Conservation (phyloP, 2,329 filamentous ascomycete genomes). For the Byssoonygena ceratinophila region DNA sequence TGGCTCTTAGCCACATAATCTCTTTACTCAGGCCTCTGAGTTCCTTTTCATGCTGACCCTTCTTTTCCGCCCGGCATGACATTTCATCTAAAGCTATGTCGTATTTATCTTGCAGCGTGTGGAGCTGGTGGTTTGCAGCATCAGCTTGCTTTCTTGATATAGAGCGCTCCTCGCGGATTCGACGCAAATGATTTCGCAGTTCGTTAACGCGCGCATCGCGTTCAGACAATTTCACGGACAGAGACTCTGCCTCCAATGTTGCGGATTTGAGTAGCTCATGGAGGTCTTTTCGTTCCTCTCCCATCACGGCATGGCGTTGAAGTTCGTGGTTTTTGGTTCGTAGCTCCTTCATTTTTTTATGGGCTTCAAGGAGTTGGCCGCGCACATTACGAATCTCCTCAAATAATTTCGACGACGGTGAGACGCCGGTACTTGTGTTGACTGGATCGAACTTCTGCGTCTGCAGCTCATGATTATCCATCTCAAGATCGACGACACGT, state of each 20-base stretch:
- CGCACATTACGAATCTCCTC: conserved; percentile 51
- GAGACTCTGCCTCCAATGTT: conserved; percentile 46
- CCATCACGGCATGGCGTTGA: conserved; percentile 41
- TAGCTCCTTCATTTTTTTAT: conserved; percentile 50
- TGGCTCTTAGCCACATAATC: conserved; percentile 79
- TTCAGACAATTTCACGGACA: conserved; percentile 62
- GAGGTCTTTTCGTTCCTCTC: conserved; percentile 36
- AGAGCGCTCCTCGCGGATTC: conserved; percentile 42
- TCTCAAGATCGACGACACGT: conserved; percentile 56
- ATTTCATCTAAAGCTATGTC: conserved; percentile 49
- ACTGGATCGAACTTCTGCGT: conserved; percentile 43
- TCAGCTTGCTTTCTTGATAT: conserved; percentile 34
- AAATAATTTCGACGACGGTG: conserved; percentile 34
- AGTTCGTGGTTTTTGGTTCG: conserved; percentile 41
- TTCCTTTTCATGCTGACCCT: conserved; percentile 47
- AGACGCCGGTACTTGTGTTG: conserved; percentile 45
- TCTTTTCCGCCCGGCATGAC: conserved; percentile 33
- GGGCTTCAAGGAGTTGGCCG: conserved; percentile 50
- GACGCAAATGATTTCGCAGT: conserved; percentile 52
- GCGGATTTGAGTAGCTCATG: conserved; percentile 40
- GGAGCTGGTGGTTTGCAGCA: conserved; percentile 33
- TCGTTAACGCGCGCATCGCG: conserved; percentile 55
- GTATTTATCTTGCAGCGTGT: conserved; percentile 48
- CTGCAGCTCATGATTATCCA: conserved; percentile 53
- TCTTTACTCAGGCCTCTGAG: conserved; percentile 77